Base-by-base conservation (phyloP, 2,329 filamentous ascomycete genomes). In the Colletotrichum abscissum region DNA sequence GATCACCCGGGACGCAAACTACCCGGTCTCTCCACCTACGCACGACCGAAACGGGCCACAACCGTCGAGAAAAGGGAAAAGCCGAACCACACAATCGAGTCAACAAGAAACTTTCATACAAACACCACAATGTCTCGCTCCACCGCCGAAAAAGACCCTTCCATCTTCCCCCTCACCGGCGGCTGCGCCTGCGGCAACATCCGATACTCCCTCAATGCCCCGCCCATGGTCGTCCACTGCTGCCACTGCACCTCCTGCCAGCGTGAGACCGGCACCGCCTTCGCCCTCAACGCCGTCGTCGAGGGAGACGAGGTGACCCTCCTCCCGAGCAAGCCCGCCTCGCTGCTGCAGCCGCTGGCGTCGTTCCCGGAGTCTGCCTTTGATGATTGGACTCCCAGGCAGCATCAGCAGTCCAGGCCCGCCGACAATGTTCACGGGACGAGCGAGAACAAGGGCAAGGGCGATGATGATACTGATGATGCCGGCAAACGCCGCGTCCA, bases 131-230 rank as follows among this genome's bases (percentile, higher is more conserved):
- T 74, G 72, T 72, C 72, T 63, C 68, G 56, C 54, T 62, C 71
- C 59, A 26, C 28, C n/a, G 33, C 42, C 68, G 62, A 60, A 22
- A 35, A 66, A 22, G 52, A 66, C 55, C 63, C 52, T 26, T 56
- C 63, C 38, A 55, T 63, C 52, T 74, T 76, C 76, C 66, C 80
- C 74, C 76, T 84, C 74, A 69, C 79, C 38, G 82, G 82, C 69
- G 91, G 90, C 71, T 94, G 93, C 80, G 88, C 90, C 65, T 94
- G 92, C 80, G 91, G 91, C 16, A 90, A 93, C 78, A 86, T 92
- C 75, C 93, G 92, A 80, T 92, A 94, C 80, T 82, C 91, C 14
- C 86, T 90, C 38, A 89, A 90, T 76, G 82, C 92, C 2, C 83
- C 92, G n/a, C 80, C 85, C 24, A 78, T 87, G 55, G 74, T 84